Percentiles rank a stretch among this genome's conserved stretches.
phyloP scores from a whole-genome alignment of 1,284 basidiomycete genomes.

The Ustilago nuda region DNA sequence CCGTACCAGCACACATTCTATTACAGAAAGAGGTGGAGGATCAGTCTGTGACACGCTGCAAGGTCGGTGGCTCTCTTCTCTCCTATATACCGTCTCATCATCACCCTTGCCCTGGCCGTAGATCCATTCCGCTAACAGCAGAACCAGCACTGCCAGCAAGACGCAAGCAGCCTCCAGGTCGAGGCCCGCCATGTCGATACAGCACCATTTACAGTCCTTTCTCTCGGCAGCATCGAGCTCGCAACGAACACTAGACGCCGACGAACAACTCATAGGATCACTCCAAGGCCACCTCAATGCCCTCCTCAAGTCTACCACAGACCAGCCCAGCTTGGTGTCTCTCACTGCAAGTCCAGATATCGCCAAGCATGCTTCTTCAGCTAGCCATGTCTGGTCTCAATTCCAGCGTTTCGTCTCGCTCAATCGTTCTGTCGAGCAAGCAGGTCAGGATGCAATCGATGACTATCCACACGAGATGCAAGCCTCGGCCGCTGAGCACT shows the following conservation, averaged over 20 bases:
- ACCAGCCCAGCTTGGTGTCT: neutral
- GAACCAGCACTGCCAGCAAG: neutral
- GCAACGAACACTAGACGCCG: constrained; percentile 40
- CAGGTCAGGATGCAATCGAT: constrained; percentile 28
- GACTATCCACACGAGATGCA: constrained; percentile 27
- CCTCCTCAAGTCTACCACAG: constrained; percentile 12
- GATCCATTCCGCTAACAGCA: neutral
- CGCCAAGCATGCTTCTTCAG: neutral
- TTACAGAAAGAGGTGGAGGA: neutral
- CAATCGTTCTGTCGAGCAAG: constrained; percentile 15
- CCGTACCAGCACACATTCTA: neutral
- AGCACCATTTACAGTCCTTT: constrained; percentile 32
- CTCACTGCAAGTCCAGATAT: neutral
- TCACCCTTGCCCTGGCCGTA: neutral
- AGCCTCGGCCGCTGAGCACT: constrained; percentile 4
- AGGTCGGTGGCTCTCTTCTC: neutral
- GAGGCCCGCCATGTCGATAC: constrained; percentile 23
- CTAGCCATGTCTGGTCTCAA: constrained; percentile 29
- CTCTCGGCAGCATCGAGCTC: constrained; percentile 41
- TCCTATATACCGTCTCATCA: no score
- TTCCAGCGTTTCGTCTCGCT: constrained; percentile 28
- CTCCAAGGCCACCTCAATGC: constrained; percentile 28
- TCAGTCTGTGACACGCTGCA: neutral
- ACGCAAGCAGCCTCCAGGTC: neutral
- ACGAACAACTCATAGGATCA: constrained; percentile 39